Base-by-base conservation (phyloP, 1,139 yeast species). In the Geotrichum restrictum region DNA sequence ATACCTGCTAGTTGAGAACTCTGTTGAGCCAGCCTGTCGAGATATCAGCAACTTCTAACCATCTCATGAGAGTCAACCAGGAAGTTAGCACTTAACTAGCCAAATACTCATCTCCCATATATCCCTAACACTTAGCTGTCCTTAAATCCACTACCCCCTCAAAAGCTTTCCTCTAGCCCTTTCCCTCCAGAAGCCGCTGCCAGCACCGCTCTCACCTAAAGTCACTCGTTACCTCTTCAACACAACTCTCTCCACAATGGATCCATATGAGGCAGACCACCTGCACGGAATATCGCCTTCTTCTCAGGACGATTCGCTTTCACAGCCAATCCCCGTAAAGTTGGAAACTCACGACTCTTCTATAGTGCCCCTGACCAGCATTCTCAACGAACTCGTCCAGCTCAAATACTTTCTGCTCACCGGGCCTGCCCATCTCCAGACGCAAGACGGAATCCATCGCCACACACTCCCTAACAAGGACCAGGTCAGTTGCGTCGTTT, bases 401-500 rank as follows among this genome's bases (percentile, higher is more conserved):
- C 43, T 53, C 43, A 53, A 53, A 31, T 50, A 50, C 43, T 53
- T 53, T 32, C 48, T 53, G 2, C 50, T 51, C 18, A 53, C 54
- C 6, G 56, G 51, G 10, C 56, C 56, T 4, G 46, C 53, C n/a
- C 48, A 53, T 18, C 52, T 53, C 3, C 42, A 42, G 29, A 44
- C 51, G 6, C 33, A 41, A 16, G 48, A 49, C 44, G 56, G 56
- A 7, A 49, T 53, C 40, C 48, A 50, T 36, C 29, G 57, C 13
- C 57, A 88, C 68, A 86, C 85, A 64, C 72, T 93, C 50, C 91
- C 89, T 60, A 86, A 84, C 58, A 95, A 88, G 59, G 97, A 91
- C 68, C 85, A 85, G 62, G 94, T 93, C 8, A 82, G 93, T 53
- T 93, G 98, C 69, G 91, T 93, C 1, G 85, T 78, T 62, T 93